Percentiles rank a stretch among this genome's conserved stretches.
These are phyloP conservation scores for Penicillium sp. DNA, from an alignment of 2,329 filamentous ascomycete species.

Conservation along the genomic window DNA sequence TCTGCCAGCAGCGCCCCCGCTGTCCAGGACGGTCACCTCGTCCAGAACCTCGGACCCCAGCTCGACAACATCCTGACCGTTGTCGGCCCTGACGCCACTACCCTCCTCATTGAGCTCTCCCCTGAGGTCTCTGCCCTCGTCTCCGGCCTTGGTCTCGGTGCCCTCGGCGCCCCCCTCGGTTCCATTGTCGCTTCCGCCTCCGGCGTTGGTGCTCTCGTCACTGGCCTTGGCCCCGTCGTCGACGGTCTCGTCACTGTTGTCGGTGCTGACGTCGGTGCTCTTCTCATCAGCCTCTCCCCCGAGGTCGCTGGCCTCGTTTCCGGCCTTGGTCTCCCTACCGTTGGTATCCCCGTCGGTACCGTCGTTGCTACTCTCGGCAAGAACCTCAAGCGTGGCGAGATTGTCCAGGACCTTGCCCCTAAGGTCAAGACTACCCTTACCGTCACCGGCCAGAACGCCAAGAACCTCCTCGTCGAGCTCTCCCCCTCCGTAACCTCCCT, in stretches of 20 bases:
- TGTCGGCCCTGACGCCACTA: constrained; percentile 26
- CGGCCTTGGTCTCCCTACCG: constrained; percentile 29
- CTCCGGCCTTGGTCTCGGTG: constrained; percentile 29
- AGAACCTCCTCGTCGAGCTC: constrained; percentile 15
- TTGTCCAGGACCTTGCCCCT: constrained; percentile 14
- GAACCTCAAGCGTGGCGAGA: constrained; percentile 29
- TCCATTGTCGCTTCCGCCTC: constrained; percentile 27
- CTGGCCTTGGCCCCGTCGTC: constrained; percentile 23
- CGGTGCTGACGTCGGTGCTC: constrained; percentile 28
- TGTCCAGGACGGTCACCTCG: constrained; percentile 26
- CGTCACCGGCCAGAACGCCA: constrained; percentile 10
- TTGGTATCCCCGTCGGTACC: constrained; percentile 29
- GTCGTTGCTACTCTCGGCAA: constrained; percentile 28
- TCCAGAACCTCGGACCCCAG: constrained; percentile 33
- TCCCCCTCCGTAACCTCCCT: constrained; percentile 28
- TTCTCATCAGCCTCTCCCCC: constrained; percentile 32
- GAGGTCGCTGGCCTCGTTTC: constrained; percentile 28
- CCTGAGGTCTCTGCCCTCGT: constrained; percentile 31
- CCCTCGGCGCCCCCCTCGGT: constrained; percentile 27
- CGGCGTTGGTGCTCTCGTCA: constrained; percentile 27
- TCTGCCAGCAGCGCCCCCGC: constrained; percentile 13
- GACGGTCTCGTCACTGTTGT: constrained; percentile 33
- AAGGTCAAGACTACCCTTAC: constrained; percentile 7
- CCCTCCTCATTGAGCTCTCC: constrained; percentile 32
- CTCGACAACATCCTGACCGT: constrained; percentile 32